A percentile compares a stretch with the other conserved stretches of the same genome.
Conservation (phyloP, 352 stramenopile species). For the Phytophthora megakarya region DNA sequence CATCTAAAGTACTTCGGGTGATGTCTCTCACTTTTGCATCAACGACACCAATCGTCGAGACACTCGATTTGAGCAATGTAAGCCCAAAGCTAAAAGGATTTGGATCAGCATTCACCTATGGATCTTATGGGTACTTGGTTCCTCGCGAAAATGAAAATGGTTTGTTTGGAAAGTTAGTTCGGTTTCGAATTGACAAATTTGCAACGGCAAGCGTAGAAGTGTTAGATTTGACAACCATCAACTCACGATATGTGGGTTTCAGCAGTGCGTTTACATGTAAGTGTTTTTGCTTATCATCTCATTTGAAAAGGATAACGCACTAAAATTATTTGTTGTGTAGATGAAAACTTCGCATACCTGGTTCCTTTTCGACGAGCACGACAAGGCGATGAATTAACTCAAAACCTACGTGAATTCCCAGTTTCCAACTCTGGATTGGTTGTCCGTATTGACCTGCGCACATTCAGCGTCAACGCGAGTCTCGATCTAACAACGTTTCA, state of each 20-base stretch:
- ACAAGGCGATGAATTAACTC: slow-evolving; percentile 52
- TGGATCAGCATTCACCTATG: slow-evolving; percentile 57
- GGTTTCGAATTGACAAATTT: slow-evolving; percentile 59
- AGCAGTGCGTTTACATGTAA: slow-evolving; percentile 64
- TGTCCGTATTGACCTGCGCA: slow-evolving; percentile 58
- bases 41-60: slow-evolving; percentile 50
- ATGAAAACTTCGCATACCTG: slow-evolving; percentile 67
- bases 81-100: slow-evolving; percentile 58
- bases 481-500: slow-evolving; percentile 61
- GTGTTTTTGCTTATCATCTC: too few species aligned
- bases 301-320: not conserved
- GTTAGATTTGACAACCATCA: slow-evolving; percentile 55
- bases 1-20: slow-evolving; percentile 60
- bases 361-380: slow-evolving; percentile 55
- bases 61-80: slow-evolving; percentile 55
- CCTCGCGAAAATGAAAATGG: slow-evolving; percentile 58
- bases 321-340: slow-evolving; percentile 24
- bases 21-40: slow-evolving; percentile 58
- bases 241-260: slow-evolving; percentile 70
- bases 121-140: slow-evolving; percentile 71
- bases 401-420: slow-evolving; percentile 74
- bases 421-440: slow-evolving; percentile 66
- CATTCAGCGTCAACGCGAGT: slow-evolving; percentile 45
- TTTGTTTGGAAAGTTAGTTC: slow-evolving; percentile 67
- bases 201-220: slow-evolving; percentile 40